phyloP scores from a whole-genome alignment of 495 filamentous ascomycete genomes.

The Neurospora sp. region DNA sequence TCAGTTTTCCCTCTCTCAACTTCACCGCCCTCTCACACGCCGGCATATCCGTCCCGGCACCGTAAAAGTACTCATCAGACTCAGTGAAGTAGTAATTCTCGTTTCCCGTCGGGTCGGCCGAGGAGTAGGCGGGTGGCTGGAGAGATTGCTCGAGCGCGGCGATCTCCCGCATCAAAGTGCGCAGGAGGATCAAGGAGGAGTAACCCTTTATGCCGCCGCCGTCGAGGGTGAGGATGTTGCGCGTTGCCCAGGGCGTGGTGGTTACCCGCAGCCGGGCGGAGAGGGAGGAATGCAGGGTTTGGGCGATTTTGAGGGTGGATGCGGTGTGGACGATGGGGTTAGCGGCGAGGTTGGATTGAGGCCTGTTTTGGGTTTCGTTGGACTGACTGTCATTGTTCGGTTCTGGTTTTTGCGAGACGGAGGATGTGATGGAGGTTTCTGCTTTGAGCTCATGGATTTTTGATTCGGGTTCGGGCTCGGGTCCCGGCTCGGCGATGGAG shows the following conservation, averaged over 20 bases:
- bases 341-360: background rate
- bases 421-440: slow-evolving; percentile 6
- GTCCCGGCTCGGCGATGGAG: slow-evolving; percentile 14
- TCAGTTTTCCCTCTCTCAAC: background rate
- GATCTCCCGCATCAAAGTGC: slow-evolving; percentile 19
- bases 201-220: slow-evolving; percentile 24
- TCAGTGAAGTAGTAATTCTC: background rate
- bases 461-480: background rate
- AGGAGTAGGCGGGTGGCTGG: slow-evolving; percentile 7
- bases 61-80: background rate
- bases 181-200: slow-evolving; percentile 21
- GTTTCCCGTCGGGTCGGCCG: slow-evolving; percentile 19
- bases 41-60: background rate
- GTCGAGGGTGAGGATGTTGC: slow-evolving; percentile 22
- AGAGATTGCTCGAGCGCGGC: slow-evolving; percentile 14
- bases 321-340: background rate
- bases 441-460: background rate
- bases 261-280: slow-evolving; percentile 13
- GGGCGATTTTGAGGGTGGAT: background rate
- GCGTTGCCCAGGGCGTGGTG: slow-evolving; percentile 19
- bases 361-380: background rate
- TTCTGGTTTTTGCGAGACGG: background rate
- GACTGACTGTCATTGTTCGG: background rate
- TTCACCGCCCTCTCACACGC: background rate
- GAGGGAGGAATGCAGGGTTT: slow-evolving; percentile 1